Base-by-base conservation (phyloP, 2,329 filamentous ascomycete genomes). In the Byssoonygena ceratinophila region DNA sequence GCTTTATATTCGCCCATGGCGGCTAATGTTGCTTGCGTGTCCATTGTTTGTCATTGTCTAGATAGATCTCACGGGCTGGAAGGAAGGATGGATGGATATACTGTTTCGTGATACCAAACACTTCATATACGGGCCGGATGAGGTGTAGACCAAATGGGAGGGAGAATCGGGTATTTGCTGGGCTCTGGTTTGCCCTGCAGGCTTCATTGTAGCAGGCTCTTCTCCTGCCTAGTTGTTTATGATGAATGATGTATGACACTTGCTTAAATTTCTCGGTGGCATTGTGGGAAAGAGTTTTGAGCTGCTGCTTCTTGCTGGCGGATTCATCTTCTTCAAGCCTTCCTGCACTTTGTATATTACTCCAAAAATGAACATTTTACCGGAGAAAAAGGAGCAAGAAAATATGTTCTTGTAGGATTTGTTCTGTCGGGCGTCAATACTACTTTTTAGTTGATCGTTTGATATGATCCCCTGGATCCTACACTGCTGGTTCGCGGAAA, bases 11-110 rank as follows among this genome's bases (percentile, higher is more conserved):
- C 9, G 39, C 36, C 51, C 41, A 37, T 34, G 27, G 27, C 49
- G 49, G 25, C 18, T 8, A 20, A 22, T 12, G 31, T 27, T 39
- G 14, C 20, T 23, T 12, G 20, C 3, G 11, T 16, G 29, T 22
- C 16, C 8, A 34, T 31, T 45, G 48, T 45, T 55, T 55, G 51
- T 56, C 50, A 39, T 39, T 55, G 44, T 51, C 56, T 48, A 16
- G 18, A 37, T 55, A 12, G 18, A 23, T 27, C 12, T 37, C 7
- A 45, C 3, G n/a, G 43, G 46, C 47, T 23, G 40, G 37, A 12
- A 39, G 16, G 18, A 22, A 25, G 37, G 48, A 37, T 36, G 31
- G 48, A 44, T 51, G 25, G 48, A 51, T 23, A 29, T n/a, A n/a
- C n/a, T 27, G n/a, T 27, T 51, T 51, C 37, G 18, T 51, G 39